Evolutionary conservation across 345 rosid genomes (phyloP), one percentile per base, ranked within the genome.

Genomic region (Hibiscus trionum): DNA sequence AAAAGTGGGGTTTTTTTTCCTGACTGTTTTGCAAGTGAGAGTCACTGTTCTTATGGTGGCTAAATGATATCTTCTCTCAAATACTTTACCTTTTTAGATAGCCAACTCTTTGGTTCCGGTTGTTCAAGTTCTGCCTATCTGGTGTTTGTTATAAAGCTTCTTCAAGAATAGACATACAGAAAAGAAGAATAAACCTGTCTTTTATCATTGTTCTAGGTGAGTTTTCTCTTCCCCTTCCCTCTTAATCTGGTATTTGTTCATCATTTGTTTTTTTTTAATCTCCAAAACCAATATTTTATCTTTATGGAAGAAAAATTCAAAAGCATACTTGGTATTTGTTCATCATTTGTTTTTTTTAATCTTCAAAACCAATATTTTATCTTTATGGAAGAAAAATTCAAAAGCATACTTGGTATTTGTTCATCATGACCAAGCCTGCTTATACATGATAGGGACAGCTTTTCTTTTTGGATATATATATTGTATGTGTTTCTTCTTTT

Each of bases 161-260:
- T 55, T 21, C 60, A 56, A 19, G 10, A 56, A 56, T 56, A 56
- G 5, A 17, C 61, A 24, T 61, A 31, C 37, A 37, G 1, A 2
- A 6, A 59, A 66, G 2, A 33, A 61, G 12, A 14, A 26, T 16
- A 11, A 52, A 21, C 75, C 44, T 68, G 72, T 57, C 31, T 44
- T 56, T 71, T 29, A 31, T 64, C 66, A 21, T 52, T 75, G 42
- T 21, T 50, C 44, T 50, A 35, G 77, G 81, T 77, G 44, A 75
- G 75, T 21, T 49, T 65, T 44, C 26, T 49, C 35, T 66, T 37
- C 4, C 17, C 35, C 19, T 42, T 57, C 39, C 50, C 15, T 19
- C 14, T 42, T 42, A 42, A 42, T 42, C 12, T 44, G 47, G 12
- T 39, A 7, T 1, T 3, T 46, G 11, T 39, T 1, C 42, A 37